Conservation (phyloP, 176 grass and related monocot genomes). For the Raddia distichophylla region DNA sequence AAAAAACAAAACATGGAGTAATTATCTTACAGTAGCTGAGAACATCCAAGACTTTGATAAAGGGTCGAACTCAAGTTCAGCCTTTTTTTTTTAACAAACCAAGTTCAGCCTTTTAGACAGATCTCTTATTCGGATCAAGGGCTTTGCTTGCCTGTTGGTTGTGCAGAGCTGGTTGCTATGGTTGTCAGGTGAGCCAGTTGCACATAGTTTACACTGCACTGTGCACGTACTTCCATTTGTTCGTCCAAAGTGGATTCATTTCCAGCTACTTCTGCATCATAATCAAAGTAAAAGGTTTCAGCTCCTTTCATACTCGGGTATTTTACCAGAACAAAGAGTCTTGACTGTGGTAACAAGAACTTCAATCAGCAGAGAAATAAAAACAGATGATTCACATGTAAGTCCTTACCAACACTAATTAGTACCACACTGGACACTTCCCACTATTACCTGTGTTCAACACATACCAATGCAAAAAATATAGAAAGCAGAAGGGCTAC, state of each 20-base stretch:
- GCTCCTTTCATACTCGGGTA: not conserved
- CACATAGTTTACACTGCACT: not conserved
- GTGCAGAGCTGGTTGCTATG: constrained; percentile 1
- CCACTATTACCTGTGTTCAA: not conserved
- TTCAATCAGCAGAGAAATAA: not conserved
- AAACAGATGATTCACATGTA: not conserved
- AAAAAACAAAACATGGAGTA: not conserved
- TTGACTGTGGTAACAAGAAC: not conserved
- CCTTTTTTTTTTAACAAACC: not conserved
- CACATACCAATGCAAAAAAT: no score
- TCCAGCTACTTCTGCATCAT: not conserved
- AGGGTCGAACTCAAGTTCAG: not conserved
- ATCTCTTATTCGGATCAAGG: not conserved
- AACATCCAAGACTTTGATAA: not conserved
- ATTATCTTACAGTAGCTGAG: not conserved
- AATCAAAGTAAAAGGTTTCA: not conserved
- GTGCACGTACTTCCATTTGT: not conserved
- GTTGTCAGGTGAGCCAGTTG: constrained; percentile 15
- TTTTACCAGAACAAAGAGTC: not conserved
- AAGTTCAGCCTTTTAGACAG: not conserved
- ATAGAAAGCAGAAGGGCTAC: not conserved
- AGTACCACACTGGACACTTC: not conserved
- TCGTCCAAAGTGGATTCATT: not conserved
- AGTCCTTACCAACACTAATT: not conserved
- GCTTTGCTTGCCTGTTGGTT: constrained; percentile 23